Evolutionary conservation across 1,139 yeast species (phyloP).

Genomic region (Kodamaea fungicola): DNA sequence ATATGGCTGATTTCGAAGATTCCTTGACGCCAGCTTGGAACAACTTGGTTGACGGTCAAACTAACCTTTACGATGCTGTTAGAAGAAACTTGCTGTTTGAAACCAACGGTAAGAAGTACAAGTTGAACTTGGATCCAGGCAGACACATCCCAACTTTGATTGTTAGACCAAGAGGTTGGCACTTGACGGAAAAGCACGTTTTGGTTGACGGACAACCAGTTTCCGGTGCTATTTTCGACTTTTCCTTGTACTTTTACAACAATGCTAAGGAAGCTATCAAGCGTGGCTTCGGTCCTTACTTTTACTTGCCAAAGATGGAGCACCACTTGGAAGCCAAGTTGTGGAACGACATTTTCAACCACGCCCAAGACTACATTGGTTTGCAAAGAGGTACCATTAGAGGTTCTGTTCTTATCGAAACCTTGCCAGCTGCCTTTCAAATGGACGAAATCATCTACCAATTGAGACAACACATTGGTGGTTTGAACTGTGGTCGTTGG

Average conservation of each 20-base stretch:
- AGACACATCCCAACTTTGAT: slow-evolving; percentile 70
- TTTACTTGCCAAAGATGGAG: slow-evolving; percentile 30
- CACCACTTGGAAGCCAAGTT: slow-evolving; percentile 29
- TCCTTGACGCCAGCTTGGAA: slow-evolving; percentile 95
- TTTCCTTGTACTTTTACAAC: slow-evolving; percentile 61
- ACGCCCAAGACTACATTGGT: slow-evolving; percentile 22
- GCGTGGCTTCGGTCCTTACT: slow-evolving; percentile 26
- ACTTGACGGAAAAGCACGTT: slow-evolving; percentile 70
- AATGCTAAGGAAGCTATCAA: slow-evolving; percentile 20
- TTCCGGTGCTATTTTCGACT: slow-evolving; percentile 72
- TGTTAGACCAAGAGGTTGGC: slow-evolving; percentile 89
- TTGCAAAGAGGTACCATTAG: slow-evolving; percentile 26
- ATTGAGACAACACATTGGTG: slow-evolving; percentile 25
- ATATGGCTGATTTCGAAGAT: slow-evolving; percentile 95
- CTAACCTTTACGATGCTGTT: slow-evolving; percentile 84
- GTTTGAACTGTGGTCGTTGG: slow-evolving; percentile 32
- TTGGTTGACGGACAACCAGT: slow-evolving; percentile 73
- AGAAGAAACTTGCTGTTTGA: slow-evolving; percentile 60
- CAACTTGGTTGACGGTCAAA: slow-evolving; percentile 85
- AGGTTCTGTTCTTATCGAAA: slow-evolving; percentile 29
- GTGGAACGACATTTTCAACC: slow-evolving; percentile 29
- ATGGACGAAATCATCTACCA: slow-evolving; percentile 30
- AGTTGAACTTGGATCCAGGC: slow-evolving; percentile 50
- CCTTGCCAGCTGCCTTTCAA: slow-evolving; percentile 30
- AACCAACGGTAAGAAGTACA: slow-evolving; percentile 59